A percentile compares a stretch with the other conserved stretches of the same genome.
Evolutionary conservation across 345 rosid species (phyloP).

Genomic region (Lumnitzera littorea): DNA sequence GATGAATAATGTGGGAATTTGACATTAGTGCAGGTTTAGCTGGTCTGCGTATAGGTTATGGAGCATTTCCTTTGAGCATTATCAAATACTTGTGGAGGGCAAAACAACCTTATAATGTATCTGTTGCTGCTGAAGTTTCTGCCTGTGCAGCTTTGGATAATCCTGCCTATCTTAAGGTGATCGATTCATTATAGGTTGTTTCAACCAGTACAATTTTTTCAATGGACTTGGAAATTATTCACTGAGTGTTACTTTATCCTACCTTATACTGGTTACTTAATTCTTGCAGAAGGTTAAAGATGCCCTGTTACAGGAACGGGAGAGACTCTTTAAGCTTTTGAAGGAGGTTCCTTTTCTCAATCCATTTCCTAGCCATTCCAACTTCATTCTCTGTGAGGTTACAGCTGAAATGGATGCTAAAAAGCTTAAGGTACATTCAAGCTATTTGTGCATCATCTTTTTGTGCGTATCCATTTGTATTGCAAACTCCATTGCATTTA

Average conservation of each 20-base stretch:
- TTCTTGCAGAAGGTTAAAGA: slow-evolving; percentile 59
- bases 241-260: background rate
- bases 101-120: slow-evolving; percentile 89
- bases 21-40: slow-evolving; percentile 56
- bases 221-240: background rate
- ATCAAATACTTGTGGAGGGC: slow-evolving; percentile 92
- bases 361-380: slow-evolving; percentile 78
- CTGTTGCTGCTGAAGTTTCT: slow-evolving; percentile 91
- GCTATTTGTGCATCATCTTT: background rate
- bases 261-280: slow-evolving; percentile 10
- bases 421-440: slow-evolving; percentile 61
- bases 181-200: slow-evolving; percentile 6
- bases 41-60: slow-evolving; percentile 90
- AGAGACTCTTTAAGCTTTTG: slow-evolving; percentile 63
- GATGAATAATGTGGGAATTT: background rate
- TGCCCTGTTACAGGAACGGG: slow-evolving; percentile 62
- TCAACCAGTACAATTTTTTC: background rate
- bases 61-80: slow-evolving; percentile 84
- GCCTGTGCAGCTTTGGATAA: slow-evolving; percentile 84
- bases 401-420: slow-evolving; percentile 74
- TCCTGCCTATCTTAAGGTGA: slow-evolving; percentile 61
- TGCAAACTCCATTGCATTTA: background rate
- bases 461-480: background rate
- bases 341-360: slow-evolving; percentile 69
- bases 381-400: slow-evolving; percentile 86